A percentile compares a stretch with the other conserved stretches of the same genome.
Conservation (phyloP, 352 stramenopile species). For the Pythium apleroticum region DNA sequence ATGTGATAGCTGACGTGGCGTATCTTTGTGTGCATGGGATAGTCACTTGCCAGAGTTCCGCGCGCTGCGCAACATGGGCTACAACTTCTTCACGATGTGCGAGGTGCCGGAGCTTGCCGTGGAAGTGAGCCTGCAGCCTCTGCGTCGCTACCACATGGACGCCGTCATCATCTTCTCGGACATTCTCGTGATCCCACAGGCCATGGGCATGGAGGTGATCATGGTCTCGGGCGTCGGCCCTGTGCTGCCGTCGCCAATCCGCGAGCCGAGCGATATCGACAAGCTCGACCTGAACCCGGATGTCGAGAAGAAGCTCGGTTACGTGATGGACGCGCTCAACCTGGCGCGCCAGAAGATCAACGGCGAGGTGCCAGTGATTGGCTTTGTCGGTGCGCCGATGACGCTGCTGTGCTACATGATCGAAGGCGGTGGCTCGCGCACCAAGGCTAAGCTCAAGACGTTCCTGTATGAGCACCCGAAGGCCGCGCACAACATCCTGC, state of each 20-base stretch:
- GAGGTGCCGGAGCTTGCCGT: slow-evolving; percentile 84
- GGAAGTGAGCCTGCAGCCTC: slow-evolving; percentile 97
- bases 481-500: slow-evolving; percentile 89
- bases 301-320: slow-evolving; percentile 93
- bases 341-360: slow-evolving; percentile 91
- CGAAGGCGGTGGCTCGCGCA: slow-evolving; percentile 95
- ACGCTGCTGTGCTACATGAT: slow-evolving; percentile 99
- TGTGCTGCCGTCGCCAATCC: slow-evolving; percentile 73
- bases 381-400: slow-evolving; percentile 96
- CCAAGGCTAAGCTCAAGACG: slow-evolving; percentile 92
- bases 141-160: slow-evolving; percentile 93
- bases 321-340: slow-evolving; percentile 95
- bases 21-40: slow-evolving; percentile 4
- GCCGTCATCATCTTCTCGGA: slow-evolving; percentile 99
- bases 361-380: slow-evolving; percentile 95
- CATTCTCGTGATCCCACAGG: slow-evolving; percentile 98
- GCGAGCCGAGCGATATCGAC: slow-evolving; percentile 87
- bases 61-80: slow-evolving; percentile 75
- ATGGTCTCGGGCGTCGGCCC: slow-evolving; percentile 95
- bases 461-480: slow-evolving; percentile 94
- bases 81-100: slow-evolving; percentile 93
- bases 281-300: slow-evolving; percentile 88
- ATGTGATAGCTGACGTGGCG: background rate
- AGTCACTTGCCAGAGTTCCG: slow-evolving; percentile 89
- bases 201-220: slow-evolving; percentile 95